phyloP scores from a whole-genome alignment of 306 rosid species.

The Inga leiocalycina region DNA sequence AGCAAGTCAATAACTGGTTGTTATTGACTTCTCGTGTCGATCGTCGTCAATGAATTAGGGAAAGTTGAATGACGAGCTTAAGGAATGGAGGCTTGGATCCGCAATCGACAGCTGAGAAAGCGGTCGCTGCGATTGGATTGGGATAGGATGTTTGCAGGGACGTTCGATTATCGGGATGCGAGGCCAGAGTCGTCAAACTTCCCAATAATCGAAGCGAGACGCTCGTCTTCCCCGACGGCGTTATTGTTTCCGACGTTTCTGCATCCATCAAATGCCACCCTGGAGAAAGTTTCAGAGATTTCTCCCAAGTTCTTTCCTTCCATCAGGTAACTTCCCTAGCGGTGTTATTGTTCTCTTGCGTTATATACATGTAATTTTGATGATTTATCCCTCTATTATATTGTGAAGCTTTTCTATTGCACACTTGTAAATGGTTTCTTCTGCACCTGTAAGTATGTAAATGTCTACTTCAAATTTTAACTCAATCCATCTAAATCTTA shows the following conservation, averaged over 20 bases:
- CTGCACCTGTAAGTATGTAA: too few relatives aligned
- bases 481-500: too few relatives aligned
- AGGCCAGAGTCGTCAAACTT: conserved; percentile 49
- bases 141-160: conserved; percentile 63
- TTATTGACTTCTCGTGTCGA: not conserved
- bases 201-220: conserved; percentile 37
- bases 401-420: too few relatives aligned
- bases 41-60: not conserved
- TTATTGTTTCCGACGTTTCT: conserved; percentile 50
- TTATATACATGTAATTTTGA: too few relatives aligned
- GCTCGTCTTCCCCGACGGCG: too few relatives aligned
- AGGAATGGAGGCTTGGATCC: conserved; percentile 36
- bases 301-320: conserved; percentile 62
- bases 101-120: conserved; percentile 57
- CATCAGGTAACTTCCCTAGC: conserved; percentile 41
- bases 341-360: too few relatives aligned
- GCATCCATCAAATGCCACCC: conserved; percentile 61
- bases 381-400: too few relatives aligned
- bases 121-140: conserved; percentile 57
- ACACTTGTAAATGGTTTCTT: too few relatives aligned
- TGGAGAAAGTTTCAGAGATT: conserved; percentile 63
- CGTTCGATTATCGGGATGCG: conserved; percentile 49
- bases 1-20: not conserved
- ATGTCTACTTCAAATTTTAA: too few relatives aligned
- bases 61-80: not conserved